Percentiles rank a stretch among this genome's conserved stretches.
Conservation (phyloP, 148 eudicot species). For the Fagopyrum homotropicum region DNA sequence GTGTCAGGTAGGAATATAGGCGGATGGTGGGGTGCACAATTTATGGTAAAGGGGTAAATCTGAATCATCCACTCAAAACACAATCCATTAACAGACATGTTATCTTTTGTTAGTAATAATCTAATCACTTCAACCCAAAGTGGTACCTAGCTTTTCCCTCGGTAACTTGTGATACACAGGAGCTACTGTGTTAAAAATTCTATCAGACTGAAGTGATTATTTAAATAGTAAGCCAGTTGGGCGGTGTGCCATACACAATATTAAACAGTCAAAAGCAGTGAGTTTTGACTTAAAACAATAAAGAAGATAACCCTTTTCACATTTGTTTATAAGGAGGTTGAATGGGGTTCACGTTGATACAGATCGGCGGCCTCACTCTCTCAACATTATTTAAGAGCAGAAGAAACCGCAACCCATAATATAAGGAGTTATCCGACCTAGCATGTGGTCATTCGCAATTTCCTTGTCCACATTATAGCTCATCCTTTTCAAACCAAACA, state of each 20-base stretch:
- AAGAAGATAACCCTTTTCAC: not conserved
- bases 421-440: slow-evolving; percentile 2
- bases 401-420: not conserved
- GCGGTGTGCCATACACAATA: not conserved
- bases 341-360: not conserved
- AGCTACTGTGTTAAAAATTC: not conserved
- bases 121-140: too few species aligned
- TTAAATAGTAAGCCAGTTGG: not conserved
- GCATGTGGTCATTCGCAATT: slow-evolving; percentile 10
- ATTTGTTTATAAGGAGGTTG: not conserved
- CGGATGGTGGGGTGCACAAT: too few species aligned
- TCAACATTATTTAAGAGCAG: not conserved
- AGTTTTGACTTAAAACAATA: not conserved
- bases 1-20: too few species aligned
- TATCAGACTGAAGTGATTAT: not conserved
- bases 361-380: not conserved
- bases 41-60: too few species aligned
- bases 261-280: slow-evolving; percentile 2
- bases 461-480: slow-evolving; percentile 4
- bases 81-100: too few species aligned
- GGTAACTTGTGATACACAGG: too few species aligned
- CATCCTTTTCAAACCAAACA: not conserved
- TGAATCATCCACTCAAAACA: too few species aligned
- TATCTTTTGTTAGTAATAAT: too few species aligned
- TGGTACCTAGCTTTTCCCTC: too few species aligned